Evolutionary conservation across 176 grass and related monocot species (phyloP), one percentile per base, ranked within the genome.

Genomic region (Raddia distichophylla): DNA sequence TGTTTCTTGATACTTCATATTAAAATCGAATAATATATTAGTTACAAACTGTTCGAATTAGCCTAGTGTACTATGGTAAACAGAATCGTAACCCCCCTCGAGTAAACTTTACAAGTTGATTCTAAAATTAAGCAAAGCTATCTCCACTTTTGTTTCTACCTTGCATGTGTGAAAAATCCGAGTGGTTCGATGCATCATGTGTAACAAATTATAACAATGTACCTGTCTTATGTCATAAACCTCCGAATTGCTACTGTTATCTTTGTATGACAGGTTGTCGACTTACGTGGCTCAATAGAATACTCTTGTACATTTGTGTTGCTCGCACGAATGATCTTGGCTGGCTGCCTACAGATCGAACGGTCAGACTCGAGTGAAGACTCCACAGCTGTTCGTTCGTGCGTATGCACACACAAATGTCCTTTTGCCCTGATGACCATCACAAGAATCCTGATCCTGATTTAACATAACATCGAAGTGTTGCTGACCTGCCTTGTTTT

Each of bases 381-480:
- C 27, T 27, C 27, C 27, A 27, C 0, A 27, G 27, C 3, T 40
- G 37, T 40, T 40, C 37, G 2, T 40, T 40, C 4, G 37, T 40
- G 37, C 4, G 4, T 40, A 40, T 40, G 3, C 4, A 40, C 37
- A 40, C 37, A 40, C 2, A 40, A 1, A 3, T 40, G 37, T 40
- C 37, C 37, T 40, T 40, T 2, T 55, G 55, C 45, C 60, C 3
- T n/a, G 9, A 67, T 56, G 56, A 80, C 37, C 50, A 7, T 56
- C 14, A 80, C 64, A 46, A 46, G 42, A 81, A 81, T 27, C 27
- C 27, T 0, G 27, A 3, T 50, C 35, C 2, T 4, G 27, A 11
- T 48, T 48, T 68, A 10, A 27, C 78, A 60, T 70, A 65, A 70
- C 78, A 59, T 48, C 52, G 6, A 69, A 18, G 19, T 18, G 64